Conservation (phyloP, 257 asterid species). For the Osmanthus fragrans region DNA sequence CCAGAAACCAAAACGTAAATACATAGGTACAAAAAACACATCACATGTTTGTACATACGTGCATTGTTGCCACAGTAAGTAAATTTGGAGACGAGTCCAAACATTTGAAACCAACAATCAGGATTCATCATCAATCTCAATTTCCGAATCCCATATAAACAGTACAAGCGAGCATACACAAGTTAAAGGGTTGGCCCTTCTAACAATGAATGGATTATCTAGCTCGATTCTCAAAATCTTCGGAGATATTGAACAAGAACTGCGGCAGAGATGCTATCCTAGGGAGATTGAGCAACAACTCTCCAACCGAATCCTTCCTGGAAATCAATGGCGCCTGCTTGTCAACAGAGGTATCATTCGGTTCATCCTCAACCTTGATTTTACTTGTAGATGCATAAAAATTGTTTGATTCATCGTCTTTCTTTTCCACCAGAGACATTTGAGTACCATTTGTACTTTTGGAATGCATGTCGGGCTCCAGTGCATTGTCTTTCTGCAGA, state of each 20-base stretch:
- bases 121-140: conserved; percentile 67
- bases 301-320: conserved; percentile 88
- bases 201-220: conserved; percentile 26
- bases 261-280: conserved; percentile 95
- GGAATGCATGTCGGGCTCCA: conserved; percentile 22
- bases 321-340: conserved; percentile 57
- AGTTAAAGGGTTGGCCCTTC: background rate
- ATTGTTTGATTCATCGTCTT: conserved; percentile 19
- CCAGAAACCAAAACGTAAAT: background rate
- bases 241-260: conserved; percentile 73
- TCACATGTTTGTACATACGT: background rate
- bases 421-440: conserved; percentile 30
- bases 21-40: background rate
- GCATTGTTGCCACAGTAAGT: background rate
- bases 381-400: conserved; percentile 14
- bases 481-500: conserved; percentile 68
- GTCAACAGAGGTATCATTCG: conserved; percentile 27
- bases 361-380: conserved; percentile 13
- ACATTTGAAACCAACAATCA: background rate
- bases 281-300: conserved; percentile 71
- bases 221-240: conserved; percentile 64
- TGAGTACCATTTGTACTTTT: conserved; percentile 30
- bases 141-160: conserved; percentile 59
- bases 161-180: conserved; percentile 6
- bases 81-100: background rate